Evolutionary conservation across 83 land plant species (phyloP).

Genomic region (Thuja plicata): DNA sequence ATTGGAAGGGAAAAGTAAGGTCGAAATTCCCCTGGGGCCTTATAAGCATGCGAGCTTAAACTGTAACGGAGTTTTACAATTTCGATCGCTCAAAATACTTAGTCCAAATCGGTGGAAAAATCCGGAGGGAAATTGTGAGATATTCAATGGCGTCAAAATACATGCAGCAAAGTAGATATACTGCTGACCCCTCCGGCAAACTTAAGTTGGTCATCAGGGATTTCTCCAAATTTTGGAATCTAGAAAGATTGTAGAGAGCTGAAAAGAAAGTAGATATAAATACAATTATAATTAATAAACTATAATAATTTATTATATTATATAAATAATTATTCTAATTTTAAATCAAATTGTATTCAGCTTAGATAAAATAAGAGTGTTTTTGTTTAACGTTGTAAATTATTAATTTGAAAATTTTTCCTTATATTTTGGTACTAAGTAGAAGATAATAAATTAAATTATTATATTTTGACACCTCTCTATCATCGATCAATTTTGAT

Average conservation of each 20-base stretch:
- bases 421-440: no score
- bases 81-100: constrained; percentile 24
- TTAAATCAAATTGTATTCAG: no score
- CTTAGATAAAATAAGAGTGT: no score
- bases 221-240: constrained; percentile 44
- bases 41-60: constrained; percentile 41
- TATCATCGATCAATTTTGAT: no score
- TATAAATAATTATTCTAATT: no score
- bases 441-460: no score
- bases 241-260: constrained; percentile 21
- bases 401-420: no score
- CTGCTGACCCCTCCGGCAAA: constrained; percentile 40
- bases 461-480: no score
- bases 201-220: constrained; percentile 35
- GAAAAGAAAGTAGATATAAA: constrained; percentile 50
- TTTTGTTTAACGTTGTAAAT: no score
- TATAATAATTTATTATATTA: no score
- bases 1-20: constrained; percentile 32
- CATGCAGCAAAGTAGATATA: constrained; percentile 29
- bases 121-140: constrained; percentile 24
- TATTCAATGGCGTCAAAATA: constrained; percentile 46
- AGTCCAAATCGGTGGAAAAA: constrained; percentile 38
- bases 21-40: constrained; percentile 34
- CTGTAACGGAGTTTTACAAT: constrained; percentile 22
- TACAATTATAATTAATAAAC: not conserved